These are phyloP conservation scores for Tuber borchii DNA, from an alignment of 495 filamentous ascomycete species.

Conservation along the genomic window DNA sequence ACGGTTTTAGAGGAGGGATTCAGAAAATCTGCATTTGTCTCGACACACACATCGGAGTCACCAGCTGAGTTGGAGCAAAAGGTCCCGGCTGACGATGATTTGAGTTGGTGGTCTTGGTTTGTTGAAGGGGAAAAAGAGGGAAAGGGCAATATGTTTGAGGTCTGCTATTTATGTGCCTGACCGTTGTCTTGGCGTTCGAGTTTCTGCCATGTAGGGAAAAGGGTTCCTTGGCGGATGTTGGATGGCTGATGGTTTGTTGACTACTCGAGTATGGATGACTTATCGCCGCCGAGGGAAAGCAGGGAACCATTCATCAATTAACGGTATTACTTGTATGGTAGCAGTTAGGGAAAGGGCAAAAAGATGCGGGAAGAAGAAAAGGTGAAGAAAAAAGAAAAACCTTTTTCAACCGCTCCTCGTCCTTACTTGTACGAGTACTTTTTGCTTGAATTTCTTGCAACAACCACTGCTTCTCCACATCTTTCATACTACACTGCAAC, in stretches of 20 bases:
- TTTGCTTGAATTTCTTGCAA: neutral
- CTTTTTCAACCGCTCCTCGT: conserved; percentile 6
- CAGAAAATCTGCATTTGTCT: conserved; percentile 54
- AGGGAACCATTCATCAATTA: neutral
- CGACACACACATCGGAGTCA: conserved; percentile 84
- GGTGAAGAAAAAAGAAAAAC: conserved; percentile 29
- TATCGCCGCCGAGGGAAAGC: neutral
- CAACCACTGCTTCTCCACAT: conserved; percentile 9
- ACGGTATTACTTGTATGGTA: too few species aligned
- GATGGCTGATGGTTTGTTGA: neutral
- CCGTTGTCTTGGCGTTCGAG: conserved; percentile 4
- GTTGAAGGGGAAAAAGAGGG: conserved; percentile 46
- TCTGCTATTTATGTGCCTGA: conserved; percentile 5
- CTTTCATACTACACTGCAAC: conserved; percentile 4
- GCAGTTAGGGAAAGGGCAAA: conserved; percentile 10
- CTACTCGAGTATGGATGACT: conserved; percentile 10
- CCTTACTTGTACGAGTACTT: neutral
- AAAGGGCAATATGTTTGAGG: conserved; percentile 25
- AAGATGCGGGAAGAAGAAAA: conserved; percentile 7
- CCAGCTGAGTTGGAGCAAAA: conserved; percentile 62
- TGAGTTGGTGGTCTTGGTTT: conserved; percentile 82
- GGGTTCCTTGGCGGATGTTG: neutral
- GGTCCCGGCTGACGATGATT: conserved; percentile 73
- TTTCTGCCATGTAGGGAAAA: neutral
- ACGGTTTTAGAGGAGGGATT: conserved; percentile 96